Evolutionary conservation across 2,329 filamentous ascomycete species (phyloP).

Genomic region (Capronia epimyces): DNA sequence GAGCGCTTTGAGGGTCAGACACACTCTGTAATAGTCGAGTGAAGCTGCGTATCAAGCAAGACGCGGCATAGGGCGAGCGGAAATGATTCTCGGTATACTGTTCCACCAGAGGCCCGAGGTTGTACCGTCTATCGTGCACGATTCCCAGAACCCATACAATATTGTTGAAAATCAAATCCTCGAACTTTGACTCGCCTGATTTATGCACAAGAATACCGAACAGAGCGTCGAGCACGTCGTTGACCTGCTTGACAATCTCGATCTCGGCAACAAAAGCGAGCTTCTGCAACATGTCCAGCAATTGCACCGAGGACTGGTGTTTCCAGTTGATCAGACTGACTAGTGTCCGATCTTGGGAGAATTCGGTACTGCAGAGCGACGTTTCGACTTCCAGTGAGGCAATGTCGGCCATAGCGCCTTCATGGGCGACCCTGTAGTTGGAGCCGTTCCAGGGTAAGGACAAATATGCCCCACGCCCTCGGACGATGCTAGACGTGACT

Average conservation of each 20-base stretch:
- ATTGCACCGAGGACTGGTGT: slow-evolving; percentile 63
- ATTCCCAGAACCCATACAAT: slow-evolving; percentile 87
- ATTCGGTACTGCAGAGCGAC: slow-evolving; percentile 87
- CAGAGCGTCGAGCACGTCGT: slow-evolving; percentile 81
- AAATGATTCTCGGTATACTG: slow-evolving; percentile 84
- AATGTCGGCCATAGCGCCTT: slow-evolving; percentile 68
- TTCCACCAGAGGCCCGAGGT: slow-evolving; percentile 83
- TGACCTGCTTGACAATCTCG: slow-evolving; percentile 90
- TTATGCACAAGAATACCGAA: slow-evolving; percentile 90
- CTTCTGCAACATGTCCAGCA: slow-evolving; percentile 70
- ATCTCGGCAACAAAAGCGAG: slow-evolving; percentile 94
- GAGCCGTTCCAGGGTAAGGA: slow-evolving; percentile 66
- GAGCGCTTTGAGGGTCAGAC: slow-evolving; percentile 73
- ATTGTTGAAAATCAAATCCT: slow-evolving; percentile 86
- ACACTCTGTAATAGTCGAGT: slow-evolving; percentile 76
- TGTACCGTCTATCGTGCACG: slow-evolving; percentile 89
- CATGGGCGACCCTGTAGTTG: slow-evolving; percentile 52
- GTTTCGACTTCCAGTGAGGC: slow-evolving; percentile 75
- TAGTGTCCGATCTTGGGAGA: slow-evolving; percentile 85
- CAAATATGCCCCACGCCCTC: slow-evolving; percentile 81
- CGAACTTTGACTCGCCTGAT: slow-evolving; percentile 83
- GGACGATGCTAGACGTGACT: slow-evolving; percentile 65
- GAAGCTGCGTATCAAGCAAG: slow-evolving; percentile 81
- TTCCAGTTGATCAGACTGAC: slow-evolving; percentile 83
- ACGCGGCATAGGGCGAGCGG: slow-evolving; percentile 86